These are phyloP conservation scores for Sclerotiophoma versabilis DNA, from an alignment of 2,329 filamentous ascomycete species.

Conservation along the genomic window DNA sequence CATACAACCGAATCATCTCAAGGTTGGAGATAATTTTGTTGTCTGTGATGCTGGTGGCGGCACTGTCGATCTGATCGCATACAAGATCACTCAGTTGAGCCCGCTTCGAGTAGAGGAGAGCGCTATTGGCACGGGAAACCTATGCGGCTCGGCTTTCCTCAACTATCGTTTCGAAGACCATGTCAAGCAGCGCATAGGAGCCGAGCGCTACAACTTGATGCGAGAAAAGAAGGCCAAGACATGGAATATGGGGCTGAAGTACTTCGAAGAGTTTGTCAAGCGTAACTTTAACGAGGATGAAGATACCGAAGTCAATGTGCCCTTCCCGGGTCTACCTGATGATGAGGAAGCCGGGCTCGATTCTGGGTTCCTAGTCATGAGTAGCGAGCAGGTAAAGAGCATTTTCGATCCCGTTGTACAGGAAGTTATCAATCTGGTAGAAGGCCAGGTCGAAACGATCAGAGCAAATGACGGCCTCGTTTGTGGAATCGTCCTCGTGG, in stretches of 20 bases:
- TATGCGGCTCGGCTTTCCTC: conserved; percentile 80
- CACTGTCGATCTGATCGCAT: conserved; percentile 79
- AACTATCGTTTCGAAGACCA: conserved; percentile 85
- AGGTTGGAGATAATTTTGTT: conserved; percentile 68
- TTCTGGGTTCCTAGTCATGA: conserved; percentile 78
- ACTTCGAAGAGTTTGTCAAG: conserved; percentile 87
- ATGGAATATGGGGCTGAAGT: conserved; percentile 75
- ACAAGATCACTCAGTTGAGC: conserved; percentile 76
- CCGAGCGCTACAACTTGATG: conserved; percentile 74
- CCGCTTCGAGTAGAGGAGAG: conserved; percentile 79
- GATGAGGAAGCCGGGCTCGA: conserved; percentile 78
- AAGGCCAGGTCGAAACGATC: conserved; percentile 55
- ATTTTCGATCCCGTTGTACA: conserved; percentile 80
- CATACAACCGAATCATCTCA: conserved; percentile 77
- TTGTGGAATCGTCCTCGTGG: conserved; percentile 78
- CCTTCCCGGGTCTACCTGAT: conserved; percentile 77
- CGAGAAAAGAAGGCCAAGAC: conserved; percentile 78
- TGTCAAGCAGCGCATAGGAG: conserved; percentile 71
- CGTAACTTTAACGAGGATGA: conserved; percentile 83
- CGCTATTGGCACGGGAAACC: conserved; percentile 77
- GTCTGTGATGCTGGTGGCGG: conserved; percentile 66
- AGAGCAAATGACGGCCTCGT: conserved; percentile 50
- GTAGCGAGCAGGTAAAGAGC: conserved; percentile 70
- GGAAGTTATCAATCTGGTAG: conserved; percentile 52
- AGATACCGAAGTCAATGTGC: conserved; percentile 77